Evolutionary conservation across 768 basidiomycete species (phyloP).

Genomic region (Mycena amicta): DNA sequence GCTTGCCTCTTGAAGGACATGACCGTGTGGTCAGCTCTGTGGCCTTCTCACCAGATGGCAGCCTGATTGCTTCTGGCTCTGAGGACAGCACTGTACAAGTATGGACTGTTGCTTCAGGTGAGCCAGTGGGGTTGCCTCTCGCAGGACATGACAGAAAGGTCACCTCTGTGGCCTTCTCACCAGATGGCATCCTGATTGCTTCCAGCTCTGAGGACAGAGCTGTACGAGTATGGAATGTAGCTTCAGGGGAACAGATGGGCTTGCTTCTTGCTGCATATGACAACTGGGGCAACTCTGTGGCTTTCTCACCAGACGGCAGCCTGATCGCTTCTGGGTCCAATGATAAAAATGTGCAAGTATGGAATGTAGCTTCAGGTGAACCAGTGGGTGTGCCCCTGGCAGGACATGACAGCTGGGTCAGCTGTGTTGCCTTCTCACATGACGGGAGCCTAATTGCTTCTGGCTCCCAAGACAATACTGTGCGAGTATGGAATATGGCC

Average conservation of each 20-base stretch:
- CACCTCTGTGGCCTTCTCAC: constrained; percentile 1
- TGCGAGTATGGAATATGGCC: not conserved
- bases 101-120: not conserved
- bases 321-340: not conserved
- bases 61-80: not conserved
- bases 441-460: constrained; percentile 21
- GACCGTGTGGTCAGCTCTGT: not conserved
- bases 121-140: not conserved
- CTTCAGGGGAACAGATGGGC: not conserved
- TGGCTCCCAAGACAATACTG: constrained; percentile 12
- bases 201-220: not conserved
- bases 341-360: not conserved
- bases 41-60: constrained; percentile 2
- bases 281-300: not conserved
- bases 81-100: not conserved
- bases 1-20: not conserved
- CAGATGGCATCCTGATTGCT: constrained; percentile 2
- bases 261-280: not conserved
- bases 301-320: constrained; percentile 1
- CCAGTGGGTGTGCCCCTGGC: not conserved
- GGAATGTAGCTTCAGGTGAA: not conserved
- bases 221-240: constrained; percentile 3
- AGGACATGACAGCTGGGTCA: constrained; percentile 8
- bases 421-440: constrained; percentile 19
- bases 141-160: not conserved